Conservation (phyloP, 495 filamentous ascomycete species). For the Amorphotheca resinae region DNA sequence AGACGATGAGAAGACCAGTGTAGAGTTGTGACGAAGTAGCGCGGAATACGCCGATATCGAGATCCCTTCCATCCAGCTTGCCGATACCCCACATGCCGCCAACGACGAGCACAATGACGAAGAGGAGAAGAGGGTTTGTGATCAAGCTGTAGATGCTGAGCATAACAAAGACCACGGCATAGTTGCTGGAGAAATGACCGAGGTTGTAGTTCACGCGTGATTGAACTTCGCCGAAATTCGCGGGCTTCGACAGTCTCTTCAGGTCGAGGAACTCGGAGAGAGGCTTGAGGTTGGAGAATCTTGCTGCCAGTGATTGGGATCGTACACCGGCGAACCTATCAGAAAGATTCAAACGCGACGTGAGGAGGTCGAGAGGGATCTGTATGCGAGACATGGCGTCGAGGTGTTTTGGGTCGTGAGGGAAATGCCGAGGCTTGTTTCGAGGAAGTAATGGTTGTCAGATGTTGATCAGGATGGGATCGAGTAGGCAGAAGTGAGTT, state of each 20-base stretch:
- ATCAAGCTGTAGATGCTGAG: slow-evolving; percentile 90
- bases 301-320: slow-evolving; percentile 57
- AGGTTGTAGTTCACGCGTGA: slow-evolving; percentile 96
- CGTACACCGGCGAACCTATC: slow-evolving; percentile 63
- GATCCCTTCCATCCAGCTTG: slow-evolving; percentile 73
- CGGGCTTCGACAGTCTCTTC: slow-evolving; percentile 88
- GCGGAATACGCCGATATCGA: slow-evolving; percentile 69
- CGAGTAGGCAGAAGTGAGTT: slow-evolving; percentile 2
- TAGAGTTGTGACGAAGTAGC: slow-evolving; percentile 92
- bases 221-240: slow-evolving; percentile 81
- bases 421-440: background rate
- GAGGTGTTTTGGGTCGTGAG: slow-evolving; percentile 1
- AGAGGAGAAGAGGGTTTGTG: slow-evolving; percentile 70
- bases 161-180: slow-evolving; percentile 85
- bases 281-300: slow-evolving; percentile 88
- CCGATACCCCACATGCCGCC: slow-evolving; percentile 83
- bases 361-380: slow-evolving; percentile 83
- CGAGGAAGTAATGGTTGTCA: background rate
- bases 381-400: slow-evolving; percentile 70
- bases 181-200: slow-evolving; percentile 95
- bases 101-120: slow-evolving; percentile 78
- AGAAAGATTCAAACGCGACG: slow-evolving; percentile 74
- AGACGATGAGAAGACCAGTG: slow-evolving; percentile 68
- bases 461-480: background rate
- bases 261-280: slow-evolving; percentile 89